Base-by-base conservation (phyloP, 805 yeast genomes). In the Zygoascus ofunaensis region DNA sequence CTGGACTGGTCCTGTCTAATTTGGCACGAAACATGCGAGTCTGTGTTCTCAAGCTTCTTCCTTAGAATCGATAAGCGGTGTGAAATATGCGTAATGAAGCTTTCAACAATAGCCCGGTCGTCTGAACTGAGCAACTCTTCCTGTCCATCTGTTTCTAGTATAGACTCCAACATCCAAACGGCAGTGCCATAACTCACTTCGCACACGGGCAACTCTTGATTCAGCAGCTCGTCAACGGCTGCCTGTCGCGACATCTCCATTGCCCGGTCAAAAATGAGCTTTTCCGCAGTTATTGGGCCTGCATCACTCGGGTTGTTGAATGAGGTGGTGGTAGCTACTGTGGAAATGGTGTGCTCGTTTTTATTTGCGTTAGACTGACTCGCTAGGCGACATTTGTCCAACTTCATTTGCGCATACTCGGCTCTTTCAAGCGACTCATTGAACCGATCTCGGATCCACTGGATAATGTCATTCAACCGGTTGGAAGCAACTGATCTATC, bases 141-240 rank as follows among this genome's bases (percentile, higher is more conserved):
- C 12, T 48, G 42, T 8, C 52, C 57, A 24, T 63, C 68, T 30
- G 65, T 62, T 47, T 82, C 90, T 43, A 87, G 63, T 22, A 90
- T 67, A 1, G 95, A 87, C 58, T 87, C 94, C 56, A 90, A 68
- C 96, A 90, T 87, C 97, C 97, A 90, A 42, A 90, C 76, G 0
- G 96, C 80, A 0, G 95, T 86, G 3, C 94, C 85, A 60, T 90
- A 90, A 5, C 90, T 83, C 47, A 84, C 64, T 62, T 89, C 96
- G 63, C 97, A 89, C 4, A 82, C 83, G 17, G 70, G 67, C 41
- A 84, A 60, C 56, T 82, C 87, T 44, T 77, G 82, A 37, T 84
- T 84, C 34, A 73, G 76, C 55, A 87, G 70, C 64, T 90, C 98
- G 59, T 82, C 79, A 45, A 83, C 81, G 0, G 97, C 97, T 1